phyloP scores from a whole-genome alignment of 116 monocot species.

The Papilionanthe hybrid region DNA sequence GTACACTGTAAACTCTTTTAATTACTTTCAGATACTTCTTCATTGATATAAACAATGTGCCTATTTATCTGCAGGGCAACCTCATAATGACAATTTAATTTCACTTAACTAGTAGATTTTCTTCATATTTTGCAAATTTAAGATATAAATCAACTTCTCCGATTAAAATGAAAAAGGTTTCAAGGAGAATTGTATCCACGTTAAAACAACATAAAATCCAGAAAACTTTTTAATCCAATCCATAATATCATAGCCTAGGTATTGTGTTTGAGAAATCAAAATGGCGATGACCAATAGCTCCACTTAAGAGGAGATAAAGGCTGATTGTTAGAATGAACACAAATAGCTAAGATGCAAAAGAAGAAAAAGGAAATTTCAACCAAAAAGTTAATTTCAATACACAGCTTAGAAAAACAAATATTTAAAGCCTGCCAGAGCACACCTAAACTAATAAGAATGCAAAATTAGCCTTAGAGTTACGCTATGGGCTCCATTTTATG shows the following conservation, averaged over 20 bases:
- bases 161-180: background rate
- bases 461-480: slow-evolving; percentile 1
- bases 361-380: background rate
- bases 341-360: background rate
- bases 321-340: background rate
- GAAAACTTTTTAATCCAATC: background rate
- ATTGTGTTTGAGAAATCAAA: background rate
- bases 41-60: background rate
- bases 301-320: background rate
- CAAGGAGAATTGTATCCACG: background rate
- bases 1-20: background rate
- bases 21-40: background rate
- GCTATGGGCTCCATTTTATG: background rate
- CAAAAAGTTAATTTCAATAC: background rate
- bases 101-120: background rate
- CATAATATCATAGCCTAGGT: background rate
- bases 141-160: background rate
- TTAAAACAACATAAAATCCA: background rate
- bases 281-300: background rate
- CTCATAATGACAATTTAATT: background rate
- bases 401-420: background rate
- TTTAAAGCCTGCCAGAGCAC: background rate
- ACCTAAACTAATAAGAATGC: background rate
- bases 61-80: background rate
- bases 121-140: background rate